Evolutionary conservation across 176 grass and related monocot genomes (phyloP), one percentile per base, ranked within the genome.

Genomic region (Rhynchospora tenuis): DNA sequence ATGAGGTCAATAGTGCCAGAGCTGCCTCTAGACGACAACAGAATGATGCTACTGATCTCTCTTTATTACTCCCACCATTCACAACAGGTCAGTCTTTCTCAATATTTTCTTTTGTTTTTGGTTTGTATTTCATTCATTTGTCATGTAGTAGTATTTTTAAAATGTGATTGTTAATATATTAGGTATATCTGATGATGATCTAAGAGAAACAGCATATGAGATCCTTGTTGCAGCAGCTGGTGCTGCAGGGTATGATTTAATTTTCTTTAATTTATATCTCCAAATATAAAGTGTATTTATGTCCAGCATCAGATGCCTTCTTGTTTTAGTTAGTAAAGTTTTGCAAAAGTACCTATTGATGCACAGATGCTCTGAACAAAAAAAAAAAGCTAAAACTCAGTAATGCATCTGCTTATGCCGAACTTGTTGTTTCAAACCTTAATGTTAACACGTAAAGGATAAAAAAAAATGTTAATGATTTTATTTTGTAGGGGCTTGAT

Each of bases 141-240:
- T 67, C 43, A 28, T 28, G 56, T 81, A 45, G 16, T 62, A 61
- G 29, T 6, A 23, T 81, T 81, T 47, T 81, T 62, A 22, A 38
- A 38, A 44, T 43, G 63, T 61, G 29, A 26, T 63, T 59, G n/a
- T n/a, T 85, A 81, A 68, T 64, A 77, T 94, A 91, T 60, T 91
- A 98, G 96, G 96, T 84, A 90, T 93, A 50, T 90, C 86, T 42
- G 93, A 95, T 86, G 93, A 95, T 85, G 96, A 98, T 89, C 91
- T 98, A 84, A 93, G 96, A 86, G 96, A 98, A 87, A 91, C 96
- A 75, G 96, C 92, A 84, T 98, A 98, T 91, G 96, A 98, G 83
- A 91, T 98, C 66, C 92, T 98, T 61, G 93, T 95, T 85, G 96
- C 96, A 84, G 87, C 86, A 91, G 93, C 88, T 82, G 96, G 96